Evolutionary conservation across 768 basidiomycete species (phyloP), one percentile per base, ranked within the genome.

Genomic region (Boletellus ananas): DNA sequence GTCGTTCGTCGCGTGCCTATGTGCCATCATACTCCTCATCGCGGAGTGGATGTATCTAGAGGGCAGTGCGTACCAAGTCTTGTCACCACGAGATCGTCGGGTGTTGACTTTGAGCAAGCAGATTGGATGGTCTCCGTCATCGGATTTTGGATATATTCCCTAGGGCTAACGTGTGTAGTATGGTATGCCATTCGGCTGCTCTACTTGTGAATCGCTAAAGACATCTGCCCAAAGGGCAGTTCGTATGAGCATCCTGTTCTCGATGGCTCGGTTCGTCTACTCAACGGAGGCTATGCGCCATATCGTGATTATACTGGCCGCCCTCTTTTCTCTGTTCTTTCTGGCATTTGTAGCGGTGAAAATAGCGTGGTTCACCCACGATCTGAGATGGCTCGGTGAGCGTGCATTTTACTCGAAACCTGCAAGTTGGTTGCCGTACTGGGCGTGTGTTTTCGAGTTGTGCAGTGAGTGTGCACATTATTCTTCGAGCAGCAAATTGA

Each of bases 171-270:
- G 18, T 43, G 37, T 17, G 33, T 57, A 21, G 29, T 60, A 42
- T 63, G 60, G 60, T 64, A 46, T 52, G 54, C 5, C 20, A 35
- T 20, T 14, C 2, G n/a, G 17, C 14, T 37, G 27, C 23, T 40
- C 39, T 14, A 9, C 18, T 17, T 17, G 9, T 34, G 37, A 17
- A 21, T 37, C 11, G 20, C n/a, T 61, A 1, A 56, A 37, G 3
- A n/a, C 11, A 29, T 40, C 23, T 43, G 1, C 10, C 36, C 29
- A 9, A 45, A 65, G 58, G 63, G 41, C 49, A 43, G 56, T 62
- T 16, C 62, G 62, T 18, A 47, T 55, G 54, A 63, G 59, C 33
- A 50, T 59, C 36, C 25, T 57, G 29, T 52, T 56, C 25, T 63
- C 62, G 18, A 40, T 63, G 27, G 55, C 47, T 37, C 62, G 62